A percentile compares a stretch with the other conserved stretches of the same genome.
Evolutionary conservation across 805 yeast genomes (phyloP).

Genomic region (Pichia californica): DNA sequence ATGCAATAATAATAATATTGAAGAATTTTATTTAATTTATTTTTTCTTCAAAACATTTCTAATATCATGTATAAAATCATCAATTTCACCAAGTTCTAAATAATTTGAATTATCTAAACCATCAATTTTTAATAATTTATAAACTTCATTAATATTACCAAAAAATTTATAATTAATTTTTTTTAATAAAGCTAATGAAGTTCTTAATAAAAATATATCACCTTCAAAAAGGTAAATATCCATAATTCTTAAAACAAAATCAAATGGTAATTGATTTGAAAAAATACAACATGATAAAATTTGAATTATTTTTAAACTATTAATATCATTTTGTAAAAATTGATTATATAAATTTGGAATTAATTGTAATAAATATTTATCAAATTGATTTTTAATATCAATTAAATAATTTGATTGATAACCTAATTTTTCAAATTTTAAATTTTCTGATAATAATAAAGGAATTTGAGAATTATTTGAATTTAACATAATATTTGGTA

Average conservation of each 20-base stretch:
- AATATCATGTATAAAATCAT: constrained; percentile 40
- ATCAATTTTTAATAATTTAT: constrained; percentile 24
- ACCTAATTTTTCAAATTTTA: constrained; percentile 7
- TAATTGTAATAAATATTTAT: constrained; percentile 38
- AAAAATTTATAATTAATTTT: constrained; percentile 45
- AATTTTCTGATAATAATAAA: constrained; percentile 11
- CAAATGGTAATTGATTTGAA: constrained; percentile 39
- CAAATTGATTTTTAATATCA: constrained; percentile 40
- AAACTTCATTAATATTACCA: constrained; percentile 44
- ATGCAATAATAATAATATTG: too few relatives aligned
- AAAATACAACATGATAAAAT: constrained; percentile 41
- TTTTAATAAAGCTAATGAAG: constrained; percentile 46
- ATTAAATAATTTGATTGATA: constrained; percentile 23
- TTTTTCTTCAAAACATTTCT: constrained; percentile 32
- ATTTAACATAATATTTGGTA: constrained; percentile 20
- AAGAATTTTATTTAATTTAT: background rate
- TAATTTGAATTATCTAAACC: constrained; percentile 25
- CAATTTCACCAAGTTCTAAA: constrained; percentile 44
- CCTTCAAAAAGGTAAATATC: constrained; percentile 61
- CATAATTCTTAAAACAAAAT: constrained; percentile 41
- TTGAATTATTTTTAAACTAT: constrained; percentile 37
- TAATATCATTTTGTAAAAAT: constrained; percentile 37
- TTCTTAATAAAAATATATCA: constrained; percentile 46
- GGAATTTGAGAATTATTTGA: constrained; percentile 3
- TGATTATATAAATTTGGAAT: constrained; percentile 44